Base-by-base conservation (phyloP, 2,329 filamentous ascomycete genomes). In the Fusarium sacchari region DNA sequence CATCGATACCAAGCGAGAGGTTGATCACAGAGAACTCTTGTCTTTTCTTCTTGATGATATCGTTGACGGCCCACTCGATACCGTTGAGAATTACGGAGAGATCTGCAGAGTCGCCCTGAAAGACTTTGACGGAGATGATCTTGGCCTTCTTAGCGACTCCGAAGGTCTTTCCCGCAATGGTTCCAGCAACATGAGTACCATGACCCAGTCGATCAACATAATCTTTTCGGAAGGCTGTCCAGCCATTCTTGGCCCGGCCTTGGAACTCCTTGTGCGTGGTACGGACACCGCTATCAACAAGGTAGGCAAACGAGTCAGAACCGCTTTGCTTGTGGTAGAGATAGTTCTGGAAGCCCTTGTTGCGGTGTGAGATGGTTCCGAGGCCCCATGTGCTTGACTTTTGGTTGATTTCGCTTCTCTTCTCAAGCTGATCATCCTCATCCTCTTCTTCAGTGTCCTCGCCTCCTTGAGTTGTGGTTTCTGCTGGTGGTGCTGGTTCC, bases 261-360 rank as follows among this genome's bases (percentile, higher is more conserved):
- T 85, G 82, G 72, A 88, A 90, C 78, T 89, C 85, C 42, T 78
- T 73, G 80, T 92, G 90, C 6, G 84, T 83, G 34, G 81, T 81
- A 44, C 82, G 82, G 74, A 92, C 88, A 75, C 90, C 90, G 12
- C 89, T 91, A 80, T 92, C 90, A 46, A 92, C 86, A n/a, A 92
- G 80, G 79, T 89, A 92, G 53, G 86, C 87, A 30, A 87, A 91
- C 71, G 88, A 88, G 37, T 85, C 85, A 58, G 61, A 36, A 4
- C 77, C 77, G 30, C 85, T 85, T 18, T 81, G 81, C 64, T 81
- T 80, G 78, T 89, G 86, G 71, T 88, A 89, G 49, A 85, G 76
- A 77, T 90, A 90, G 58, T 72, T 76, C 15, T 55, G 72, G 39
- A 58, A 73, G 37, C 78, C 80, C 17, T 72, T 70, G 32, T 61